Conservation (phyloP, 192 early-diverging fungal genomes). For the Gigaspora rosea region DNA sequence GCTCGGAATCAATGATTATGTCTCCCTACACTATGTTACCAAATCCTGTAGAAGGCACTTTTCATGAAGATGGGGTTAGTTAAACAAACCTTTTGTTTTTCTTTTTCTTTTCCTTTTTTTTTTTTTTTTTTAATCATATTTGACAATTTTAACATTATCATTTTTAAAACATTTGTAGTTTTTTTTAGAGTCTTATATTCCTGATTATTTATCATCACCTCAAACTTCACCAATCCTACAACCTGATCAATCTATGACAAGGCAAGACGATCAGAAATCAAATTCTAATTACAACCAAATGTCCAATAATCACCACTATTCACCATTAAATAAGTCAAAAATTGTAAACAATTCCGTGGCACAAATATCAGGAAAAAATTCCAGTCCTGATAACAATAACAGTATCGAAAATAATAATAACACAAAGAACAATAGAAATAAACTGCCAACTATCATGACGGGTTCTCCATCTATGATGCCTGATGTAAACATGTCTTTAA, state of each 20-base stretch:
- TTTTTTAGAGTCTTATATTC: not conserved
- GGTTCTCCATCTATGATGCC: not conserved
- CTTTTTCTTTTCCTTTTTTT: not conserved
- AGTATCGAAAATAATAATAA: no score
- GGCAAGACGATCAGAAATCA: not conserved
- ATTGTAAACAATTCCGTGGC: no score
- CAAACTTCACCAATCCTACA: slow-evolving; percentile 13
- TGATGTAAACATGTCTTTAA: not conserved
- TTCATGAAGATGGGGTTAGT: not conserved
- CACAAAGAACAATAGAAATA: no score
- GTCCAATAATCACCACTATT: not conserved
- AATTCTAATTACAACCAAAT: not conserved
- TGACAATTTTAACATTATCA: not conserved
- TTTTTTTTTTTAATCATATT: not conserved
- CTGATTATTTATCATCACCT: not conserved
- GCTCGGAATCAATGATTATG: not conserved
- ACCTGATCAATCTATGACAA: slow-evolving; percentile 1
- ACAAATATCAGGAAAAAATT: no score
- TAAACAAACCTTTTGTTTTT: not conserved
- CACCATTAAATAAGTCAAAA: not conserved
- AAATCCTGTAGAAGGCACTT: not conserved
- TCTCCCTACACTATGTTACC: not conserved
- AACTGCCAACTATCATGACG: no score
- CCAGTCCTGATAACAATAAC: no score
- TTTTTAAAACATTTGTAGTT: not conserved